A percentile compares a stretch with the other conserved stretches of the same genome.
phyloP scores from a whole-genome alignment of 805 yeast genomes.

The Barnettozyma sp. region DNA sequence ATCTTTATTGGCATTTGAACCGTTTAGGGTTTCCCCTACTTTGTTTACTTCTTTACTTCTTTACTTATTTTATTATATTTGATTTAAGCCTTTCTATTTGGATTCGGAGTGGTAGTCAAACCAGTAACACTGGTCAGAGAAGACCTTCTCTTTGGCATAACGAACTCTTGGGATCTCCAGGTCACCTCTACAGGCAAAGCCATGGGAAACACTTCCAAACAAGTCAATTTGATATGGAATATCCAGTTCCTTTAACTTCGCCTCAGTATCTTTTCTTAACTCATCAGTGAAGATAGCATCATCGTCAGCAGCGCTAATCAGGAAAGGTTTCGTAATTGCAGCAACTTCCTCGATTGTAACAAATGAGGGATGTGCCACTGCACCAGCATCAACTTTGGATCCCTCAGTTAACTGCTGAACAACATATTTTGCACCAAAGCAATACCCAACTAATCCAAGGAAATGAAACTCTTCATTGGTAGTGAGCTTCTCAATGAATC shows the following conservation, averaged over 20 bases:
- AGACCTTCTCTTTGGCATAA: conserved; percentile 63
- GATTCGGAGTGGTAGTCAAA: conserved; percentile 15
- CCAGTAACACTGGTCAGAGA: conserved; percentile 32
- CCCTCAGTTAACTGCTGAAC: conserved; percentile 42
- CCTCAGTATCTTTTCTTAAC: conserved; percentile 55
- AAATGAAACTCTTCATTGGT: conserved; percentile 39
- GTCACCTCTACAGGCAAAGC: conserved; percentile 79
- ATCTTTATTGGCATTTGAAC: no score
- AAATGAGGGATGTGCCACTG: conserved; percentile 81
- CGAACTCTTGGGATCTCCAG: conserved; percentile 40
- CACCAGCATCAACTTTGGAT: conserved; percentile 47
- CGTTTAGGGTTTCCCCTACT: no score
- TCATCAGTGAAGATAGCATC: conserved; percentile 62
- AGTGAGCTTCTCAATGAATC: conserved; percentile 40
- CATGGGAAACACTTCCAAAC: conserved; percentile 63
- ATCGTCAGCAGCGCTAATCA: conserved; percentile 68
- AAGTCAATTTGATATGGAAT: conserved; percentile 55
- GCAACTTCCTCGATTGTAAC: conserved; percentile 59
- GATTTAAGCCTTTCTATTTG: not conserved
- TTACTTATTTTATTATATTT: conserved; percentile 6
- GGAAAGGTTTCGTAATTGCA: conserved; percentile 43
- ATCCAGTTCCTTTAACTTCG: conserved; percentile 43
- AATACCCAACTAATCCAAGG: conserved; percentile 64
- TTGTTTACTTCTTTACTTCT: conserved; percentile 3
- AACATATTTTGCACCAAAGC: conserved; percentile 76